A percentile compares a stretch with the other conserved stretches of the same genome.
Conservation (phyloP, 441 rosid genomes). For the Bocquillonia castaneifolia region DNA sequence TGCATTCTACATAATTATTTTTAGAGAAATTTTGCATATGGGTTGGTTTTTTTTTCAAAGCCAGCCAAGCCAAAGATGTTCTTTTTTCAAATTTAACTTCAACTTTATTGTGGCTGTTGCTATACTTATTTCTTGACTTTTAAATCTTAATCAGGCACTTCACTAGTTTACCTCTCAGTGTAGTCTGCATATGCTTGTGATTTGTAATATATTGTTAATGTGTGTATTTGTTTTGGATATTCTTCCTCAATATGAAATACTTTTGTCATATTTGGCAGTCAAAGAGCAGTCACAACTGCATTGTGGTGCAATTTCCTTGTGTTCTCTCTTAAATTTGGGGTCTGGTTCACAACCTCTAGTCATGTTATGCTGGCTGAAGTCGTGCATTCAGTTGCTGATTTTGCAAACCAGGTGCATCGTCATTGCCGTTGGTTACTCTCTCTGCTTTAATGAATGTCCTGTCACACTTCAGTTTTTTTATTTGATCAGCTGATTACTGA, state of each 20-base stretch:
- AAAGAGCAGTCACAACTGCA: constrained; percentile 94
- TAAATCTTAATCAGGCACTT: too few species aligned
- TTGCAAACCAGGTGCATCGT: constrained; percentile 80
- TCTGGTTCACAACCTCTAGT: constrained; percentile 84
- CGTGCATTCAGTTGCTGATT: constrained; percentile 89
- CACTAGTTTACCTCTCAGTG: too few species aligned
- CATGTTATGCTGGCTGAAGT: constrained; percentile 97
- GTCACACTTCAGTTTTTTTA: constrained; percentile 5
- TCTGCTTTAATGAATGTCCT: background rate
- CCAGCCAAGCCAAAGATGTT: too few species aligned
- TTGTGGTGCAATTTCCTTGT: constrained; percentile 96
- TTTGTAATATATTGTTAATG: too few species aligned
- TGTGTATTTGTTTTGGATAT: background rate
- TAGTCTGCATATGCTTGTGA: too few species aligned
- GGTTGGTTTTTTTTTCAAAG: too few species aligned
- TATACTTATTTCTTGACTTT: too few species aligned
- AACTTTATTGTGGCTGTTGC: too few species aligned
- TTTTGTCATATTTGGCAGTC: constrained; percentile 43
- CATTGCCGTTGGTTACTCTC: background rate
- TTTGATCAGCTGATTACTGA: constrained; percentile 20
- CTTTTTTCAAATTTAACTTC: too few species aligned
- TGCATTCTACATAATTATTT: too few species aligned
- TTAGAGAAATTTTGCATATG: too few species aligned
- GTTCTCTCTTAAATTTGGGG: constrained; percentile 90
- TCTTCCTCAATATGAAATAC: constrained; percentile 12